These are phyloP conservation scores for Buddleja alternifolia DNA, from an alignment of 257 asterid species.

Conservation along the genomic window DNA sequence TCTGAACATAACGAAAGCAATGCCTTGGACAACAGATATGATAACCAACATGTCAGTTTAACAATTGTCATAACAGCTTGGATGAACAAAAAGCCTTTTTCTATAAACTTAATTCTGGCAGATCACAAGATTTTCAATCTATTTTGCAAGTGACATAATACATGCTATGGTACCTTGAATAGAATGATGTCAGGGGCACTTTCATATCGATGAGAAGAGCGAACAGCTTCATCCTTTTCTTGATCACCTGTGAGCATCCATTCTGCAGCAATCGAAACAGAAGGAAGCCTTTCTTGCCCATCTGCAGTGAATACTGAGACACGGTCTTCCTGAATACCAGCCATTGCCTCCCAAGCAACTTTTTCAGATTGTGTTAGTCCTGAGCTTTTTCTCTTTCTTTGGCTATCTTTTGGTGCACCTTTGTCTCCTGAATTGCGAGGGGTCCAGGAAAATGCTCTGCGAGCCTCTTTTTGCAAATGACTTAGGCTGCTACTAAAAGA, in stretches of 20 bases:
- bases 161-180: constrained; percentile 71
- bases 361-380: constrained; percentile 83
- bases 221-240: constrained; percentile 84
- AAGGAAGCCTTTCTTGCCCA: constrained; percentile 94
- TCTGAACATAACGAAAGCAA: constrained; percentile 85
- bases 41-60: constrained; percentile 18
- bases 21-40: constrained; percentile 54
- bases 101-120: constrained; percentile 17
- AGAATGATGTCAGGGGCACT: constrained; percentile 92
- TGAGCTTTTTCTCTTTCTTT: constrained; percentile 93
- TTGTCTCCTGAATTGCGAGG: constrained; percentile 88
- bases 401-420: constrained; percentile 69
- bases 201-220: constrained; percentile 91
- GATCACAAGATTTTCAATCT: constrained; percentile 13
- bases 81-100: no score
- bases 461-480: constrained; percentile 94
- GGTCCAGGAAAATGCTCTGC: constrained; percentile 97
- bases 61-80: not conserved
- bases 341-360: constrained; percentile 89
- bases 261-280: constrained; percentile 85
- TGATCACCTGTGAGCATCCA: constrained; percentile 97
- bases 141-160: constrained; percentile 9
- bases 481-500: constrained; percentile 84
- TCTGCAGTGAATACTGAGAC: constrained; percentile 67
- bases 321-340: constrained; percentile 93